A percentile compares a stretch with the other conserved stretches of the same genome.
Conservation (phyloP, 2,329 filamentous ascomycete genomes). For the Coniochaeta sp. region DNA sequence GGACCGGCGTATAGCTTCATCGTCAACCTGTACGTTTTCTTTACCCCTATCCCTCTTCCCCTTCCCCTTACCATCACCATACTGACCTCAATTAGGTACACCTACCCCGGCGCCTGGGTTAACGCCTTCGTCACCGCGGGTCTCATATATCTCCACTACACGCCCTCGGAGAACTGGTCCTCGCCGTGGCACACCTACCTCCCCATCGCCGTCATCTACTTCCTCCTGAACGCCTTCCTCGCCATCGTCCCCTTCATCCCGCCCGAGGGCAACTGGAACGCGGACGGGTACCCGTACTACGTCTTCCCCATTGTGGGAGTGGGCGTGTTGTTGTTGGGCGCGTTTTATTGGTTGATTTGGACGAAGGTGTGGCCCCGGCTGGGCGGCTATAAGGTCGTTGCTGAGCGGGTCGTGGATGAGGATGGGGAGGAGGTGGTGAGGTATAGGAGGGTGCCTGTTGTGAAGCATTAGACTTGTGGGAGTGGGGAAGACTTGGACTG, state of each 20-base stretch:
- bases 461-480: too few species aligned
- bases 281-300: constrained; percentile 47
- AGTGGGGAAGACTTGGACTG: too few species aligned
- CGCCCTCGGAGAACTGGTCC: constrained; percentile 42
- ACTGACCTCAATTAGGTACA: constrained; percentile 23
- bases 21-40: constrained; percentile 39
- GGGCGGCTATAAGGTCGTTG: constrained; percentile 41
- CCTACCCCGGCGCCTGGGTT: constrained; percentile 48
- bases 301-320: constrained; percentile 49
- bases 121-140: constrained; percentile 43
- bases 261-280: constrained; percentile 37
- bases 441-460: constrained; percentile 17
- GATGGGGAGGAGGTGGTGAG: constrained; percentile 30
- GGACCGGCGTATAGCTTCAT: constrained; percentile 65
- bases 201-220: constrained; percentile 39
- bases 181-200: constrained; percentile 45
- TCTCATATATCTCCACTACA: constrained; percentile 44
- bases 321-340: constrained; percentile 41
- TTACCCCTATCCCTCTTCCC: too few species aligned
- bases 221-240: constrained; percentile 45
- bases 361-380: constrained; percentile 40
- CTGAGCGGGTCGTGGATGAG: constrained; percentile 33
- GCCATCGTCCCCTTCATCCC: constrained; percentile 49
- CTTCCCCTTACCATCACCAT: not conserved
- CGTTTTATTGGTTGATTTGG: constrained; percentile 46